Evolutionary conservation across 1,284 basidiomycete species (phyloP), one percentile per base, ranked within the genome.

Genomic region (Stereum hirsutum): DNA sequence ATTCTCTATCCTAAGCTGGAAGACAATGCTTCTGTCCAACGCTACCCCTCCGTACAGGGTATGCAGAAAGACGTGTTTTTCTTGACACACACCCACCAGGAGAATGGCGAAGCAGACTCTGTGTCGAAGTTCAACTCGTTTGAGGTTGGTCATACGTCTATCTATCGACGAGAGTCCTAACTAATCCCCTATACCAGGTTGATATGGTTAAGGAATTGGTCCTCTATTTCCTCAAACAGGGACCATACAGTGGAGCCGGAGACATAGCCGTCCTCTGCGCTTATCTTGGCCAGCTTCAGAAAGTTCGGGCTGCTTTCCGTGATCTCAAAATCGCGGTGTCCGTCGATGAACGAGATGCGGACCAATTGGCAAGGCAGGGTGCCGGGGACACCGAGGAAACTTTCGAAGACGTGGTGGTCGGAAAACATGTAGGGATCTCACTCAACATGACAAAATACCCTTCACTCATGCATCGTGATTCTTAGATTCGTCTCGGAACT

Each of bases 181-280:
- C 36, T 38, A 17, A 38, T 23, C 12, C 2, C n/a, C n/a, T 21
- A 11, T 11, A 46, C 32, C 36, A 85, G 83, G 81, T 81, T 4
- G 54, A 63, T 5, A 83, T 87, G 78, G 79, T 81, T 41, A 69
- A 69, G 35, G 83, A 86, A 48, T 64, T 88, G 1, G 81, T 85
- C 2, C 54, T 81, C 2, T 79, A 88, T 54, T 65, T 89, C 10
- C 57, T 85, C 14, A 66, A 73, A 62, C 78, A 56, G 43, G 69
- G 50, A 6, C 44, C 49, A 20, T 59, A 57, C 30, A 51, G 50
- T 5, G 50, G 43, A 7, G 52, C 49, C 24, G 82, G 82, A 1
- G 79, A 85, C 48, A 84, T 89, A 27, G 82, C 81, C 6, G 78
- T 89, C 6, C 60, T 89, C 8, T 85, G 81, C 51, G 81, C 82